Evolutionary conservation across 2,329 filamentous ascomycete species (phyloP).

Genomic region (Acrodontium crateriforme): DNA sequence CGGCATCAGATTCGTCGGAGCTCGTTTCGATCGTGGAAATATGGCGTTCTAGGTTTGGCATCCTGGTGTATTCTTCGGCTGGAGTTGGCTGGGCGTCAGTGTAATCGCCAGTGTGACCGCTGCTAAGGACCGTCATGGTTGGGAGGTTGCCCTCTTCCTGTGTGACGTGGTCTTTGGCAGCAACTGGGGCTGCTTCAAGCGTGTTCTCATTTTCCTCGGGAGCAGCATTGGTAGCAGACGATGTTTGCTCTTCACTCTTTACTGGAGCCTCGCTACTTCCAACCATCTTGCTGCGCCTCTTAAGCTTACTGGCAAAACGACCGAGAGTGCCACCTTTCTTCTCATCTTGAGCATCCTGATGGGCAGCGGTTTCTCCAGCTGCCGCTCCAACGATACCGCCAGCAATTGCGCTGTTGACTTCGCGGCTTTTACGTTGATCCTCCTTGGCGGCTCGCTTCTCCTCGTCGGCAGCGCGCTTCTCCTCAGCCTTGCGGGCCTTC

Average conservation of each 20-base stretch:
- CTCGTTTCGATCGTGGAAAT: conserved; percentile 18
- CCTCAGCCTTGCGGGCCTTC: conserved; percentile 38
- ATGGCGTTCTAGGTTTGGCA: conserved; percentile 19
- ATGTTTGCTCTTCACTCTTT: not conserved
- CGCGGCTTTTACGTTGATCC: conserved; percentile 36
- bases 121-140: not conserved
- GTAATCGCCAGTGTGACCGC: conserved; percentile 3
- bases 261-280: conserved; percentile 2
- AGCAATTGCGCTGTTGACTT: conserved; percentile 11
- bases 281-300: conserved; percentile 2
- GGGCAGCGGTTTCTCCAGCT: conserved; percentile 3
- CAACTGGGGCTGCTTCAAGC: conserved; percentile 1
- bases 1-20: conserved; percentile 5
- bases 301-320: not conserved
- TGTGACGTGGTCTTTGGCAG: conserved; percentile 1
- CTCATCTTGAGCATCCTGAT: conserved; percentile 1
- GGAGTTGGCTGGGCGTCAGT: conserved; percentile 2
- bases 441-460: conserved; percentile 23
- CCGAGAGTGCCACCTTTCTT: not conserved
- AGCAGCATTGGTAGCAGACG: conserved; percentile 1
- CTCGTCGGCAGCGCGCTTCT: conserved; percentile 33
- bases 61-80: conserved; percentile 1
- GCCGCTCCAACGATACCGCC: conserved; percentile 6
- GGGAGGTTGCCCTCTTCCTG: conserved; percentile 1
- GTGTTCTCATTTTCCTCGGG: conserved; percentile 1